These are phyloP conservation scores for Chlorella sp. DNA, from an alignment of 139 green algal species.

Conservation along the genomic window DNA sequence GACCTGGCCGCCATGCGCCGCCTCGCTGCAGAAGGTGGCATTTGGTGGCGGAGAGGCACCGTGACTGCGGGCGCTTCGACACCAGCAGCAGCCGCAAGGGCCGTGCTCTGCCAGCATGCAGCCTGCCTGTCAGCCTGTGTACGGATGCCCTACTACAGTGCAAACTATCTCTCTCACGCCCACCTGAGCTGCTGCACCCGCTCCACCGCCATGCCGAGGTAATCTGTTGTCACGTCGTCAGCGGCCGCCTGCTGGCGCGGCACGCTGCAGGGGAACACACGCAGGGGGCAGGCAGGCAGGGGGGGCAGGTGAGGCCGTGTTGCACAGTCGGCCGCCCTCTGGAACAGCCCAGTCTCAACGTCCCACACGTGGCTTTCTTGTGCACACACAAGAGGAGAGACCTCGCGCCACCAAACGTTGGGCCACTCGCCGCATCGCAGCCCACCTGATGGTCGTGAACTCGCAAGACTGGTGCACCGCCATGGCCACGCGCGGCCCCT, in stretches of 20 bases:
- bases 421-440: no score
- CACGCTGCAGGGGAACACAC: not conserved
- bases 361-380: no score
- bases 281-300: not conserved
- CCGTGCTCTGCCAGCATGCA: not conserved
- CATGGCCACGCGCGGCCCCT: constrained; percentile 73
- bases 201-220: constrained; percentile 58
- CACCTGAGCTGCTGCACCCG: constrained; percentile 55
- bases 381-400: no score
- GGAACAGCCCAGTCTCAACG: no score
- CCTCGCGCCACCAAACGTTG: no score
- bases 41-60: no score
- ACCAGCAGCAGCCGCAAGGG: not conserved
- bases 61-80: no score
- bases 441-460: constrained; percentile 40
- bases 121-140: no score
- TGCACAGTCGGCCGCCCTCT: not conserved
- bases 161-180: no score
- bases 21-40: constrained; percentile 15
- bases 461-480: constrained; percentile 67
- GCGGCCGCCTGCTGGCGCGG: constrained; percentile 26
- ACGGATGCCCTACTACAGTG: no score
- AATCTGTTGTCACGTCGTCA: constrained; percentile 43
- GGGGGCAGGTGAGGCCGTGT: not conserved
- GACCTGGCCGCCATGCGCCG: constrained; percentile 56